A percentile compares a stretch with the other conserved stretches of the same genome.
Evolutionary conservation across 2,329 filamentous ascomycete species (phyloP).

Genomic region (Akanthomyces uredinophilus): DNA sequence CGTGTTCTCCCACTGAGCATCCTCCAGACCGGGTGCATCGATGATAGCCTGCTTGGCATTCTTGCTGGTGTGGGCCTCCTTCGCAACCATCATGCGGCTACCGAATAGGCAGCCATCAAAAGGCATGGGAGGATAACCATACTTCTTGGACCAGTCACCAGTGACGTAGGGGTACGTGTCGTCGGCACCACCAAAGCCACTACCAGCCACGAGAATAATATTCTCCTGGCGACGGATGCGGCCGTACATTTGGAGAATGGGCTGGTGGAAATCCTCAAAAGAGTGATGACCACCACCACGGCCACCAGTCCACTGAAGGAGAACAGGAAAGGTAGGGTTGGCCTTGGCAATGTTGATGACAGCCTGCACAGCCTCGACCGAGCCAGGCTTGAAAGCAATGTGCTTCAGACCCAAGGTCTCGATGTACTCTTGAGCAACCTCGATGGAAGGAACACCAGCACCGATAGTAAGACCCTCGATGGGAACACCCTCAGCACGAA

Average conservation of each 20-base stretch:
- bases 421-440: constrained; percentile 91
- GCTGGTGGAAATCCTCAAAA: constrained; percentile 91
- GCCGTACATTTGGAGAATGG: constrained; percentile 85
- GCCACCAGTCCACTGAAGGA: constrained; percentile 92
- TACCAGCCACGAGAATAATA: constrained; percentile 83
- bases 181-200: constrained; percentile 83
- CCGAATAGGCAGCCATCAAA: constrained; percentile 90
- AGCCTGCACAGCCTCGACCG: constrained; percentile 78
- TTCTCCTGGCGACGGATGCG: constrained; percentile 82
- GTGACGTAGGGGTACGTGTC: constrained; percentile 92
- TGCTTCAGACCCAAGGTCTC: constrained; percentile 88
- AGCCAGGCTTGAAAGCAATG: constrained; percentile 91
- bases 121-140: constrained; percentile 86
- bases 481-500: constrained; percentile 79
- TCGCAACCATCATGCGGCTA: constrained; percentile 90
- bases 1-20: constrained; percentile 83
- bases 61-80: constrained; percentile 83
- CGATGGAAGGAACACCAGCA: constrained; percentile 87
- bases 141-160: constrained; percentile 80
- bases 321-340: constrained; percentile 89
- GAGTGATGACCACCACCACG: constrained; percentile 93
- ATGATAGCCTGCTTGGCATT: constrained; percentile 87
- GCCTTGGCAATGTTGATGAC: constrained; percentile 91
- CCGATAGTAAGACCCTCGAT: constrained; percentile 92
- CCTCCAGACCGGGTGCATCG: constrained; percentile 76